phyloP scores from a whole-genome alignment of 208 protist genomes.

The Trypanosoma brucei region DNA sequence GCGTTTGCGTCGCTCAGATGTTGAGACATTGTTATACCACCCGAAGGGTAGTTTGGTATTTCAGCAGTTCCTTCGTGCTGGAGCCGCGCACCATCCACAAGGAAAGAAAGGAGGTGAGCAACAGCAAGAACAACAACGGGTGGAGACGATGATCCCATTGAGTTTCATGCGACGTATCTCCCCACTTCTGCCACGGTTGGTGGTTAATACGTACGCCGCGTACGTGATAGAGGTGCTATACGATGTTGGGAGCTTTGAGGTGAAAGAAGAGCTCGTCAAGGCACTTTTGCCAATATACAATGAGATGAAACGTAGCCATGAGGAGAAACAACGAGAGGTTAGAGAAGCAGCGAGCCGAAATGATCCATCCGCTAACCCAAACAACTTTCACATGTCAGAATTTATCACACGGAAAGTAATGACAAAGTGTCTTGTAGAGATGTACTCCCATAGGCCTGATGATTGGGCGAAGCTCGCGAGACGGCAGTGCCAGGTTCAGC shows the following conservation, averaged over 20 bases:
- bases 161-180: conserved; percentile 58
- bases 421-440: conserved; percentile 82
- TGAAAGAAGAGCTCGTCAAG: conserved; percentile 80
- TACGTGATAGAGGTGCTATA: conserved; percentile 80
- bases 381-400: conserved; percentile 19
- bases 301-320: conserved; percentile 4
- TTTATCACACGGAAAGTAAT: conserved; percentile 81
- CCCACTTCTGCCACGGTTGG: conserved; percentile 33
- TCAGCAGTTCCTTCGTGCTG: conserved; percentile 73
- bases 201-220: conserved; percentile 59
- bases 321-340: conserved; percentile 18
- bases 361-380: not conserved
- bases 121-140: not conserved
- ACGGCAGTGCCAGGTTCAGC: conserved; percentile 75
- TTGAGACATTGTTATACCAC: conserved; percentile 38
- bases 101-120: conserved; percentile 2
- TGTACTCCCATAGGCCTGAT: conserved; percentile 79
- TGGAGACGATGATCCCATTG: conserved; percentile 22
- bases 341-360: conserved; percentile 5
- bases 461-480: conserved; percentile 78
- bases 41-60: conserved; percentile 67
- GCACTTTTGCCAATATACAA: conserved; percentile 60
- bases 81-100: conserved; percentile 8
- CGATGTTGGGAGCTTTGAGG: conserved; percentile 45
- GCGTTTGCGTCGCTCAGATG: conserved; percentile 56